Base-by-base conservation (phyloP, 345 rosid species). In the Eucalyptus erythrocorys region DNA sequence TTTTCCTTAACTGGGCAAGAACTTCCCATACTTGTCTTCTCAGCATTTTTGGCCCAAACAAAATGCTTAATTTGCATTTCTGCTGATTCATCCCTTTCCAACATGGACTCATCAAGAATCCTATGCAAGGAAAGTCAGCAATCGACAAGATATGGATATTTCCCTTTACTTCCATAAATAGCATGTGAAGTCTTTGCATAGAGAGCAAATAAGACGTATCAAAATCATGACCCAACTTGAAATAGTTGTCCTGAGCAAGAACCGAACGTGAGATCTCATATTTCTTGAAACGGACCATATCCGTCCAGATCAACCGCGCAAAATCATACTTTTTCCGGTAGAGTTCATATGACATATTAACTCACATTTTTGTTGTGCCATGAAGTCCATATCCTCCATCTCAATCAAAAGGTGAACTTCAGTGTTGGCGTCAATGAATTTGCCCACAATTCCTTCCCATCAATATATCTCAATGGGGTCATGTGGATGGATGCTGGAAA, bases 141-240 rank as follows among this genome's bases (percentile, higher is more conserved):
- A 17, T 21, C 12, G 8, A 21, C 1, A 40, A 37, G 27, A 21
- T 21, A 76, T 21, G 42, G 27, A 19, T 76, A 76, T 1, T 21
- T 37, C 47, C 13, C 11, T 10, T 76, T 21, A 37, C 32, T 76
- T 40, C 82, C 0, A 19, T 37, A 76, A 37, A 37, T 37, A 76
- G 27, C 14, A 19, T 5, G 82, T 1, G 8, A 37, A 76, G 47
- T 76, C 0, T 76, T 76, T 3, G 3, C 4, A 5, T 8, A 71
- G 5, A 76, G 82, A 22, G 27, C 45, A 76, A 76, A 21, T 1
- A 42, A 37, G 5, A 40, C 15, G 2, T 37, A 19, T 10, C 4
- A 1, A 5, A 5, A 76, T 3, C 47, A 9, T 3, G 42, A 42
- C 47, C 14, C 45, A 1, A 21, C 14, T 2, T 10, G 5, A 76